Evolutionary conservation across 805 yeast species (phyloP).

Genomic region (Yarrowia divulgata): DNA sequence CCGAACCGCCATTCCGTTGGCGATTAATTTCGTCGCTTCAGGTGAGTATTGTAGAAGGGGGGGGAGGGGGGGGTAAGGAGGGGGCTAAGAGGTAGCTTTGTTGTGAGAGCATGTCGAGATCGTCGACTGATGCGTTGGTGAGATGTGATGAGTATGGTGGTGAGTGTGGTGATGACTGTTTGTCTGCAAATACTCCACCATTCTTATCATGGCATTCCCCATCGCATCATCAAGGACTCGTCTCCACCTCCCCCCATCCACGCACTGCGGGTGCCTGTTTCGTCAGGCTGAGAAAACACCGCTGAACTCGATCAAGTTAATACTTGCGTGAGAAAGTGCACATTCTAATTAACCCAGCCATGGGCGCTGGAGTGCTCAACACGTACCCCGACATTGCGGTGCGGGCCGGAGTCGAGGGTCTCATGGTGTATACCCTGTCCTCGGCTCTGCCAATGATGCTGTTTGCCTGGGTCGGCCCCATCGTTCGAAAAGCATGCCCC

Average conservation of each 20-base stretch:
- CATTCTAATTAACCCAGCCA: constrained; percentile 55
- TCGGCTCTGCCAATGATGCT: constrained; percentile 85
- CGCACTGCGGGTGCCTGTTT: constrained; percentile 56
- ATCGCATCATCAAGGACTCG: too few species aligned
- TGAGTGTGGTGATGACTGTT: too few species aligned
- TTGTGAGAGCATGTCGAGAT: too few species aligned
- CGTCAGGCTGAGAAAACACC: constrained; percentile 72
- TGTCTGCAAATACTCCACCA: too few species aligned
- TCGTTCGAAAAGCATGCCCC: constrained; percentile 78
- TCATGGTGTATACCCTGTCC: constrained; percentile 76
- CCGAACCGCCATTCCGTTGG: constrained; percentile 71
- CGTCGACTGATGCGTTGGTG: too few species aligned
- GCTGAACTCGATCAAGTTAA: constrained; percentile 82
- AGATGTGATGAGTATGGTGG: too few species aligned
- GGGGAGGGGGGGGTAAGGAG: too few species aligned
- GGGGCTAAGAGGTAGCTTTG: not conserved
- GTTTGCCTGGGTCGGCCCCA: constrained; percentile 83
- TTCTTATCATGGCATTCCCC: too few species aligned
- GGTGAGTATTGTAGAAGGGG: constrained; percentile 59
- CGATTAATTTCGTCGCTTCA: constrained; percentile 88
- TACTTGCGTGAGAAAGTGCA: constrained; percentile 78
- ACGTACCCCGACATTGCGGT: constrained; percentile 90
- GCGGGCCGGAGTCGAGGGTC: constrained; percentile 84
- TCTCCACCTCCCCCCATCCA: too few species aligned
- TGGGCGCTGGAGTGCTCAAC: constrained; percentile 89